These are phyloP conservation scores for Cenococcum geophilum DNA, from an alignment of 495 filamentous ascomycete species.

Conservation along the genomic window DNA sequence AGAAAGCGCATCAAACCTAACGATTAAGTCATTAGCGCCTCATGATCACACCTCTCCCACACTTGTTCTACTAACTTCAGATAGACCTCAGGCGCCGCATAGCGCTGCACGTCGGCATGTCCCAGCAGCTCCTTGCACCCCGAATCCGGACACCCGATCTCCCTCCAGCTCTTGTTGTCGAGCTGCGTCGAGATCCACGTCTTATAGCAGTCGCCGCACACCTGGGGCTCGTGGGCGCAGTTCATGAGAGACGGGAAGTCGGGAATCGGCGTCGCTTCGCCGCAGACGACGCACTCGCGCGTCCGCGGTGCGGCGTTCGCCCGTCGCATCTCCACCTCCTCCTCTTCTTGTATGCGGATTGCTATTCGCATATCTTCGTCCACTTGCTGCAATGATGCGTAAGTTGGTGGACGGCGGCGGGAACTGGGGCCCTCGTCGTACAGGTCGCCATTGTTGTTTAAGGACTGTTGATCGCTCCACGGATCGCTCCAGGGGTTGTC, in stretches of 20 bases:
- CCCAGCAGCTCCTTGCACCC: slow-evolving; percentile 13
- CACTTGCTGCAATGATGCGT: too few species aligned
- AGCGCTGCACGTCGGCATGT: slow-evolving; percentile 20
- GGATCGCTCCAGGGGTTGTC: slow-evolving; percentile 1
- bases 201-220: slow-evolving; percentile 18
- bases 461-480: not conserved
- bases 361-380: slow-evolving; percentile 16
- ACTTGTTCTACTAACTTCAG: slow-evolving; percentile 1
- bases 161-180: slow-evolving; percentile 17
- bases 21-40: not conserved
- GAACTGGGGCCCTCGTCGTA: too few species aligned
- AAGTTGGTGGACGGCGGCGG: too few species aligned
- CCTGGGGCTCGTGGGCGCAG: slow-evolving; percentile 20
- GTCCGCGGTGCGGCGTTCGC: not conserved
- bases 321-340: not conserved
- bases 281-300: slow-evolving; percentile 27
- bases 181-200: slow-evolving; percentile 22
- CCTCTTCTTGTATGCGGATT: slow-evolving; percentile 13
- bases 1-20: slow-evolving; percentile 31
- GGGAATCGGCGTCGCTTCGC: slow-evolving; percentile 2
- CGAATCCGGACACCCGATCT: slow-evolving; percentile 22
- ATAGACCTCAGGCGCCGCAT: slow-evolving; percentile 19
- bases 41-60: slow-evolving; percentile 6
- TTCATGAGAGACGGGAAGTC: slow-evolving; percentile 16
- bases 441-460: not conserved